Conservation (phyloP, 202 grass and related monocot genomes). For the Brachypodium distachyon region DNA sequence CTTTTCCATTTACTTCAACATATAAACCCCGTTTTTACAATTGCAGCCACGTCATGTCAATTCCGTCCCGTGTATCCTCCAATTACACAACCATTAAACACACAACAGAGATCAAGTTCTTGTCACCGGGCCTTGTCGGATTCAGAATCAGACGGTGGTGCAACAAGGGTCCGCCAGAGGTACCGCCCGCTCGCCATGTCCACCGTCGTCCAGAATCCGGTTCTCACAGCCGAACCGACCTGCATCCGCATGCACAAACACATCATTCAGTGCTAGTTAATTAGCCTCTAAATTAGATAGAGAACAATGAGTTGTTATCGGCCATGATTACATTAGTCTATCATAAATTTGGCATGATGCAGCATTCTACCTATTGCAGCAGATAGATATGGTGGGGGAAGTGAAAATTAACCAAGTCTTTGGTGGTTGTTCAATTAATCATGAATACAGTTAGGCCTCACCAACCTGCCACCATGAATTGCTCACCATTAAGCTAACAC, state of each 20-base stretch:
- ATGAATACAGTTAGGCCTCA: neutral
- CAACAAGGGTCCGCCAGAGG: constrained; percentile 66
- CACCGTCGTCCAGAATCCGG: constrained; percentile 74
- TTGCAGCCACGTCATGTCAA: neutral
- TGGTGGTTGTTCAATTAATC: neutral
- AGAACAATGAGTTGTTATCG: neutral
- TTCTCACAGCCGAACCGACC: constrained; percentile 60
- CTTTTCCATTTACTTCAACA: neutral
- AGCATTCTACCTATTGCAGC: no score
- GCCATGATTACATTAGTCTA: no score
- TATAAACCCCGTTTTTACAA: constrained; percentile 12
- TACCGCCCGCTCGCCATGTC: constrained; percentile 92
- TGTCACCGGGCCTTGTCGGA: constrained; percentile 34
- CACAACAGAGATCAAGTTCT: neutral
- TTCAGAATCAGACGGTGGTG: constrained; percentile 14
- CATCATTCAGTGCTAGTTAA: neutral
- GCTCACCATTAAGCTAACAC: neutral
- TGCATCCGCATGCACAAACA: constrained; percentile 14
- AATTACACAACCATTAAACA: neutral
- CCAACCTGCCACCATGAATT: neutral
- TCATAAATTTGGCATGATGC: neutral
- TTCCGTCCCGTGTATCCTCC: neutral
- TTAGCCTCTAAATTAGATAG: neutral
- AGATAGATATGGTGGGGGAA: no score
- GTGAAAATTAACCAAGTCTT: neutral